Evolutionary conservation across 495 filamentous ascomycete genomes (phyloP).

Genomic region (Aspergillus cristatus): DNA sequence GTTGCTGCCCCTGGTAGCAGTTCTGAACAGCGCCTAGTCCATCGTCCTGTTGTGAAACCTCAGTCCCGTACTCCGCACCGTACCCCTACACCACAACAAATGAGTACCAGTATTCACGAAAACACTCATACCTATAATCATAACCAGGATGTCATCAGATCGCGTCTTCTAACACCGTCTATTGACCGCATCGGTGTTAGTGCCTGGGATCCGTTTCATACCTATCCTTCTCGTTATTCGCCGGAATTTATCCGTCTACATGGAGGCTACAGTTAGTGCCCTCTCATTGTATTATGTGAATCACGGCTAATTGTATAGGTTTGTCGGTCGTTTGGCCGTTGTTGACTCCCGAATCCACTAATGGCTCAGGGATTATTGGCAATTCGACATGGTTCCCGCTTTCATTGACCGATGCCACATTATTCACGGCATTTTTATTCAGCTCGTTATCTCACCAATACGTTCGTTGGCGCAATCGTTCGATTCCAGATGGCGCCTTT

Average conservation of each 20-base stretch:
- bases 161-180: slow-evolving; percentile 4
- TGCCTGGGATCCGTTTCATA: slow-evolving; percentile 25
- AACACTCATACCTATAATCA: background rate
- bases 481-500: slow-evolving; percentile 14
- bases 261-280: slow-evolving; percentile 18
- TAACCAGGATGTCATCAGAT: background rate
- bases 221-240: slow-evolving; percentile 16
- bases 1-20: slow-evolving; percentile 1
- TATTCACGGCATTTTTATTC: slow-evolving; percentile 31
- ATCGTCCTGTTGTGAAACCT: no score
- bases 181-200: slow-evolving; percentile 19
- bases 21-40: background rate
- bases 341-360: slow-evolving; percentile 15
- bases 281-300: background rate
- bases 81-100: no score
- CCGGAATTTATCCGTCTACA: slow-evolving; percentile 16
- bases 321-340: slow-evolving; percentile 28
- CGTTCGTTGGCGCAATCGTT: slow-evolving; percentile 25
- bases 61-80: no score
- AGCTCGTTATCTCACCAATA: slow-evolving; percentile 33
- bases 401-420: slow-evolving; percentile 24
- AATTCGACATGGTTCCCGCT: slow-evolving; percentile 25
- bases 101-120: background rate
- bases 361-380: slow-evolving; percentile 3
- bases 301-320: slow-evolving; percentile 9